These are phyloP conservation scores for Cryphonectria parasitica DNA, from an alignment of 2,329 filamentous ascomycete genomes.

Conservation along the genomic window DNA sequence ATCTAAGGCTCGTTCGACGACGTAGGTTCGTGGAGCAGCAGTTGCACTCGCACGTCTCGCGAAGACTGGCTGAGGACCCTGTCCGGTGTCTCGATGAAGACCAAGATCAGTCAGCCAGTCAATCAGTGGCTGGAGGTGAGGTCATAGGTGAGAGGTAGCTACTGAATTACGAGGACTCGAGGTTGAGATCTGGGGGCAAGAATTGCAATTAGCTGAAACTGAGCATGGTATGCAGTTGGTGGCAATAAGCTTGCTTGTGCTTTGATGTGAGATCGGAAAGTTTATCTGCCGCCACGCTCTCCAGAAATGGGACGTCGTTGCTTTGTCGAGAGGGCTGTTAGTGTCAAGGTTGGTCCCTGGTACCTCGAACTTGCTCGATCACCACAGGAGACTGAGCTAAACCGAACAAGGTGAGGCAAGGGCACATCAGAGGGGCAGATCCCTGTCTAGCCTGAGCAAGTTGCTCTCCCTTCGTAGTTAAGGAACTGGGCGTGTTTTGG, in stretches of 20 bases:
- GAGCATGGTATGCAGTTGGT: not conserved
- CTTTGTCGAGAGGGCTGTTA: not conserved
- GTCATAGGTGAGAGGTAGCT: not conserved
- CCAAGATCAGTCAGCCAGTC: not conserved
- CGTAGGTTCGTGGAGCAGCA: not conserved
- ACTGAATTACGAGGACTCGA: not conserved
- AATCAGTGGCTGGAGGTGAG: no score
- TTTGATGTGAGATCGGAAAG: not conserved
- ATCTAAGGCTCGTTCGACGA: not conserved
- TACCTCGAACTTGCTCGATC: not conserved
- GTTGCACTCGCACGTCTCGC: not conserved
- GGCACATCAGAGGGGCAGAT: not conserved
- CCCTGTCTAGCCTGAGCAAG: slow-evolving; percentile 29
- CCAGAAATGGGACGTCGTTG: not conserved
- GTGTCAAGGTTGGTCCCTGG: not conserved
- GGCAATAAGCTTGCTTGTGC: not conserved
- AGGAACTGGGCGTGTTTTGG: not conserved
- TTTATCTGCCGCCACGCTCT: not conserved
- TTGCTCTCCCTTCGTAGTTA: slow-evolving; percentile 4
- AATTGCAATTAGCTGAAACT: not conserved
- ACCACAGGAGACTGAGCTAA: not conserved
- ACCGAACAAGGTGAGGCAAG: not conserved
- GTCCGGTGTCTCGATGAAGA: not conserved
- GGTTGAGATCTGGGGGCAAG: not conserved
- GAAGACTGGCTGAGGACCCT: not conserved